phyloP scores from a whole-genome alignment of 2,329 filamentous ascomycete genomes.

The Neonectria ditissima region DNA sequence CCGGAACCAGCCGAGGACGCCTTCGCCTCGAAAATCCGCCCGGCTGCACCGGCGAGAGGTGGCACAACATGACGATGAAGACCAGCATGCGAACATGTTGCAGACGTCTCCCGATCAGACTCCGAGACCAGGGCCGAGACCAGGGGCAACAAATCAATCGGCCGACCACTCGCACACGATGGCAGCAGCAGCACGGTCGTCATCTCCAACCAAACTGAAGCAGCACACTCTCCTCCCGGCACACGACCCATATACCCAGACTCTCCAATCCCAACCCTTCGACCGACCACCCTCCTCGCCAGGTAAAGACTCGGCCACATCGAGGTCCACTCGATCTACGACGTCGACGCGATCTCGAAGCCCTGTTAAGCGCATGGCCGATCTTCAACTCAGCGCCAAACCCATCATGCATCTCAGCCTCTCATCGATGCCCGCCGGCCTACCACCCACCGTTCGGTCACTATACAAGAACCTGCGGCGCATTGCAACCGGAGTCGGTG shows the following conservation, averaged over 20 bases:
- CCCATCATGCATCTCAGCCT: conserved; percentile 1
- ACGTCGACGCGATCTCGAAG: conserved; percentile 2
- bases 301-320: not conserved
- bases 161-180: not conserved
- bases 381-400: conserved; percentile 5
- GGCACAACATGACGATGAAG: not conserved
- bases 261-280: not conserved
- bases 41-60: not conserved
- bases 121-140: no score
- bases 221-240: not conserved
- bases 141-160: not conserved
- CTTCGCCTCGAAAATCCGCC: not conserved
- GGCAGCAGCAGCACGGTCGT: not conserved
- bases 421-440: not conserved
- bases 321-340: not conserved
- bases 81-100: not conserved
- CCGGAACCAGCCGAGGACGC: not conserved
- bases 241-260: not conserved
- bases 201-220: not conserved
- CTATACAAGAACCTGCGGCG: conserved; percentile 1
- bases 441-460: not conserved
- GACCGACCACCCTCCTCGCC: not conserved
- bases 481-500: not conserved
- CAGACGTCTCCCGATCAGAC: not conserved
- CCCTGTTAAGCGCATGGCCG: conserved; percentile 15